Conservation (phyloP, 306 rosid species). For the Herpetospermum pedunculosum region DNA sequence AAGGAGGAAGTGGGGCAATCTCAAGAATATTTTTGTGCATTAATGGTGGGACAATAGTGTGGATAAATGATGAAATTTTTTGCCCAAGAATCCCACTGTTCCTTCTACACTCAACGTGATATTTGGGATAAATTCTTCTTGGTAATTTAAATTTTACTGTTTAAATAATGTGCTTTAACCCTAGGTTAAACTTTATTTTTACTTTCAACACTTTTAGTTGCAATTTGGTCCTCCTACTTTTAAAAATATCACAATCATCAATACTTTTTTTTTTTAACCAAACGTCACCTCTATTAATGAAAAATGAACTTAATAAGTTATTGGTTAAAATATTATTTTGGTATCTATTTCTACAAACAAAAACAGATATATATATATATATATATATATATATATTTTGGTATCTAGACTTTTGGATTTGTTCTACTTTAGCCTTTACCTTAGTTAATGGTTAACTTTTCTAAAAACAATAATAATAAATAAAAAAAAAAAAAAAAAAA, state of each 20-base stretch:
- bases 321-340: too few relatives aligned
- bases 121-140: slow-evolving; percentile 1
- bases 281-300: too few relatives aligned
- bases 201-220: neutral
- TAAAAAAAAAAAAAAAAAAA: too few relatives aligned
- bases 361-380: too few relatives aligned
- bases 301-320: too few relatives aligned
- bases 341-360: too few relatives aligned
- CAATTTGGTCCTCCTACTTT: neutral
- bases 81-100: neutral
- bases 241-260: neutral
- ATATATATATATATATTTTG: too few relatives aligned
- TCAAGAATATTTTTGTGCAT: slow-evolving; percentile 5
- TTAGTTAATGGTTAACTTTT: too few relatives aligned
- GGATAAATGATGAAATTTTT: neutral
- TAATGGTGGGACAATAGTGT: slow-evolving; percentile 8
- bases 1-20: neutral
- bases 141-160: neutral
- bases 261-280: neutral
- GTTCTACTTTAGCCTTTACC: too few relatives aligned
- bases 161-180: neutral
- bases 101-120: neutral
- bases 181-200: neutral
- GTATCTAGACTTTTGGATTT: too few relatives aligned
- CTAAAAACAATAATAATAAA: too few relatives aligned